A percentile compares a stretch with the other conserved stretches of the same genome.
phyloP scores from a whole-genome alignment of 2,329 filamentous ascomycete genomes.

The Aspergillus jensenii region DNA sequence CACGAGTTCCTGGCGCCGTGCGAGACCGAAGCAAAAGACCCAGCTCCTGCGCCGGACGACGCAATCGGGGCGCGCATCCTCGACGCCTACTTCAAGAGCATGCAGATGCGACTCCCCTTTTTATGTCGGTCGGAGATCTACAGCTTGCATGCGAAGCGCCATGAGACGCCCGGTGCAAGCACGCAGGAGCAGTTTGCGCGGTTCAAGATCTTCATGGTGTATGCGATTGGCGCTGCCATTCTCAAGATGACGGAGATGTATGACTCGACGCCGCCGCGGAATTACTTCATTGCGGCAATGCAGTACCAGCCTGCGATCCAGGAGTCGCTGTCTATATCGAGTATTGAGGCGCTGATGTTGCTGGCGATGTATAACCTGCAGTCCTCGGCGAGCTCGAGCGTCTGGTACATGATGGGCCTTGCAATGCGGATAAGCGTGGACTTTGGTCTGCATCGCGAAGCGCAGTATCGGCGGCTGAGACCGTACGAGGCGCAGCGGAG shows the following conservation, averaged over 20 bases:
- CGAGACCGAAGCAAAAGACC: not conserved
- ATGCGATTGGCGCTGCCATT: constrained; percentile 21
- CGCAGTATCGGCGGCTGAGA: constrained; percentile 13
- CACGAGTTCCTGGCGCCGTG: constrained; percentile 1
- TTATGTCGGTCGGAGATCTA: constrained; percentile 16
- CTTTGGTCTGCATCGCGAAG: constrained; percentile 23
- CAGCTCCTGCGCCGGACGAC: constrained; percentile 13
- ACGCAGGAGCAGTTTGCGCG: constrained; percentile 12
- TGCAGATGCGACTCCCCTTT: constrained; percentile 22
- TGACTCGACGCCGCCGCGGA: constrained; percentile 13
- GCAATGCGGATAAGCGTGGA: constrained; percentile 29
- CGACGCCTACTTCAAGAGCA: constrained; percentile 22
- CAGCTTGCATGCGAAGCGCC: constrained; percentile 9
- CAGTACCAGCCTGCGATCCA: constrained; percentile 13
- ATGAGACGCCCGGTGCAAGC: not conserved
- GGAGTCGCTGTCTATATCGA: constrained; percentile 12
- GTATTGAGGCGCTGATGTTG: constrained; percentile 25
- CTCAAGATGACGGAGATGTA: constrained; percentile 19
- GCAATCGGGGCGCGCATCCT: constrained; percentile 14
- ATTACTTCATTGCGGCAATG: constrained; percentile 15
- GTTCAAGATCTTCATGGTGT: constrained; percentile 26
- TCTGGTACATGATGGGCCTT: constrained; percentile 28
- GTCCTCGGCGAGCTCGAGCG: constrained; percentile 20
- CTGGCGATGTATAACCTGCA: constrained; percentile 25
- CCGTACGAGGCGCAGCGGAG: constrained; percentile 17